Evolutionary conservation across 495 filamentous ascomycete species (phyloP), one percentile per base, ranked within the genome.

Genomic region (Trichocladium uniseriatum): DNA sequence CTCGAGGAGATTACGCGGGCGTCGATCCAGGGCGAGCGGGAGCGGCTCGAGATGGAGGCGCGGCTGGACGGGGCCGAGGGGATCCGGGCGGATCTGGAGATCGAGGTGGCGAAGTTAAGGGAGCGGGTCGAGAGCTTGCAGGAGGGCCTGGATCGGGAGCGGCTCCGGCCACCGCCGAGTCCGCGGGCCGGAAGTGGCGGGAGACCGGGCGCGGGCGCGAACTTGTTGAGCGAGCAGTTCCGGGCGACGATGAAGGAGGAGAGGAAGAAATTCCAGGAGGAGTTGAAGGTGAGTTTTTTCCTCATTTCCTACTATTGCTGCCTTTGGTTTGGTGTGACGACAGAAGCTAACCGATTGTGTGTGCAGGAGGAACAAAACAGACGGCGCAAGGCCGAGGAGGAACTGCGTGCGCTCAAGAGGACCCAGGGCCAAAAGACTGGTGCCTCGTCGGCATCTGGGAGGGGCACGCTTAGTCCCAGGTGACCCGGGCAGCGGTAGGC

Each of bases 1-100:
- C 87, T 92, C 51, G 89, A 95, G 62, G 79, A 78, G 16, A 82
- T 98, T 65, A 94, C 89, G 19, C 85, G 84, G 58, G 83, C 88
- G 38, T 82, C 79, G 38, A 84, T 98, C 47, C 80, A 88, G 55
- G 85, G 84, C 48, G 92, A 98, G 70, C 85, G 86, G 60, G 92
- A 95, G 63, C 76, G 76, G 52, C 74, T 94, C 10, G 94, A 96
- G 57, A 68, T 79, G 24, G 71, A 83, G 45, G 79, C 86, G 51
- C 60, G 68, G 64, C 60, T 75, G 29, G 72, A 75, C 48, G 61
- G 68, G 32, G 63, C 60, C 1, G 19, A 59, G 13, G 52, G 48
- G 4, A 53, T 58, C 8, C 64, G 54, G 58, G 29, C 55, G 9
- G 61, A 60, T 18, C 56, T 72, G 7, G 67, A 70, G 56, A 55